Evolutionary conservation across 2,329 filamentous ascomycete species (phyloP).

Genomic region (Pestalotiopsis sp.): DNA sequence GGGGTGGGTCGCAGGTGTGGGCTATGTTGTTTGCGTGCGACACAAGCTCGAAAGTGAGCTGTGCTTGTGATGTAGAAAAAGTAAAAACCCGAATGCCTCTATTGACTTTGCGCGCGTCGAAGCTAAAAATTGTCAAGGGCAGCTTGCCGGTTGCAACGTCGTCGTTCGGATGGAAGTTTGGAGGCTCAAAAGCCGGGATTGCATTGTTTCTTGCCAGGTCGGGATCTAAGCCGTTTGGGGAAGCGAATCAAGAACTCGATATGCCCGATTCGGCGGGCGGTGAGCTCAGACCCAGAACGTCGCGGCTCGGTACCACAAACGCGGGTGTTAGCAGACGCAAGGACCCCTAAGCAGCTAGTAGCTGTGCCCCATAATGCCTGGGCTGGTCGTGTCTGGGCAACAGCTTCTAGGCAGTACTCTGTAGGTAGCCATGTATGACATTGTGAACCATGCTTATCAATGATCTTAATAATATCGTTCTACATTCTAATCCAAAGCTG

Average conservation of each 20-base stretch:
- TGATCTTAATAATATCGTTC: no score
- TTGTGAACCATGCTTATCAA: no score
- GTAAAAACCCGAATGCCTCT: not conserved
- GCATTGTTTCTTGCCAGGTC: constrained; percentile 7
- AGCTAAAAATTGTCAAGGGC: not conserved
- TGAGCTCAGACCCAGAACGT: not conserved
- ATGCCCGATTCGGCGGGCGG: not conserved
- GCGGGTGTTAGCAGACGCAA: not conserved
- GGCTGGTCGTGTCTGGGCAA: no score
- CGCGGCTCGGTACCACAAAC: not conserved
- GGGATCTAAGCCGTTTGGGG: not conserved
- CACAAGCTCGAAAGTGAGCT: not conserved
- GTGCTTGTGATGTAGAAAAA: not conserved
- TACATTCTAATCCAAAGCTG: no score
- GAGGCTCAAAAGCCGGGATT: constrained; percentile 6
- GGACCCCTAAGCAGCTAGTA: not conserved
- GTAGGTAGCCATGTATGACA: no score
- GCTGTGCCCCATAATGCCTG: not conserved
- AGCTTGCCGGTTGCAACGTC: not conserved
- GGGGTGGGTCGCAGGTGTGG: not conserved
- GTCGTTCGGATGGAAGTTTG: constrained; percentile 9
- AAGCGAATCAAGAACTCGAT: not conserved
- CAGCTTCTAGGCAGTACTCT: no score
- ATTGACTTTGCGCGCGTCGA: not conserved
- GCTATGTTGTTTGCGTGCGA: not conserved